phyloP scores from a whole-genome alignment of 176 grass and related monocot genomes.

The Triticum monococcum region DNA sequence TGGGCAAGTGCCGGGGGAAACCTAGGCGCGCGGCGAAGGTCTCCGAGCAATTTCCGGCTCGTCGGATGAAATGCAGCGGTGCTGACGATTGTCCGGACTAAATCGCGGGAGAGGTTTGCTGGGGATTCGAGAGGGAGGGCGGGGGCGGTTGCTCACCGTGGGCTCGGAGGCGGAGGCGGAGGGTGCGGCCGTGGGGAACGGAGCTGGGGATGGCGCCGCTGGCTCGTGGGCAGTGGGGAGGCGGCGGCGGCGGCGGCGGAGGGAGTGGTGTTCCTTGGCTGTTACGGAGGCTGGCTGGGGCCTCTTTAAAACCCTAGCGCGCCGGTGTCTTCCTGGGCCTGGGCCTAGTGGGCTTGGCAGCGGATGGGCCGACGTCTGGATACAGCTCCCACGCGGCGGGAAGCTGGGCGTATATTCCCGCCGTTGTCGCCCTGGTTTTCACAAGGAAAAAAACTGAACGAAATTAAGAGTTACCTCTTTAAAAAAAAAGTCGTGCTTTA shows the following conservation, averaged over 20 bases:
- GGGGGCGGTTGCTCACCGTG: background rate
- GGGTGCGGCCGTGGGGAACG: background rate
- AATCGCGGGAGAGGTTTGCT: background rate
- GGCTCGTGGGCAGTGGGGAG: background rate
- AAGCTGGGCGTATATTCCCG: no score
- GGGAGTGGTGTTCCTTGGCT: background rate
- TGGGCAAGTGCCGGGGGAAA: background rate
- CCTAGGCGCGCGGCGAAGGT: background rate
- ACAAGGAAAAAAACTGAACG: no score
- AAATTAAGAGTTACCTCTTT: no score
- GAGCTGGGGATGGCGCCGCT: background rate
- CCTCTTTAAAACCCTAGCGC: background rate
- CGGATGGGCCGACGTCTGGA: no score
- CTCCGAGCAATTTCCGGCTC: background rate
- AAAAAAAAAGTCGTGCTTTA: no score
- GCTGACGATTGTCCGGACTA: background rate
- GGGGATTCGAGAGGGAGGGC: background rate
- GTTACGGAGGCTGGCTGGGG: background rate
- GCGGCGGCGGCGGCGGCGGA: background rate
- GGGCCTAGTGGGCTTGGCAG: background rate
- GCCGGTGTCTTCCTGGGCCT: background rate
- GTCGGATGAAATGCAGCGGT: background rate
- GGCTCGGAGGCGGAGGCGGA: background rate
- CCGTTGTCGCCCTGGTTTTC: no score
- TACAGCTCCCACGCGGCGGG: no score